Evolutionary conservation across 345 rosid species (phyloP), one percentile per base, ranked within the genome.

Genomic region (Xanthoceras sorbifolium): DNA sequence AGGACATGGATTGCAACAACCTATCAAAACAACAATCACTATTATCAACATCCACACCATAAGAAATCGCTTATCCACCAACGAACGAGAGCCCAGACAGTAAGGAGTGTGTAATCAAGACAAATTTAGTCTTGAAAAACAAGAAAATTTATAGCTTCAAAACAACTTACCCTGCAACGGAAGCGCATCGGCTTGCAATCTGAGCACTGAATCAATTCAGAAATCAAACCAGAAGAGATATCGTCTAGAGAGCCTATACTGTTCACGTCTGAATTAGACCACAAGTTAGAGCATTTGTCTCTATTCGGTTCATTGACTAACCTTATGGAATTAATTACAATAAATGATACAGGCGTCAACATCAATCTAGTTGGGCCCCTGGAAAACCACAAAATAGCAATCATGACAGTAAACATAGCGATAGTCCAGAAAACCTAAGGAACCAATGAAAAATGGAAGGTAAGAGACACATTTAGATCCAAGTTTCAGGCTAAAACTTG

Each of bases 151-250:
- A 66, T 65, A 66, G 78, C 69, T 73, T 32, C 42, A 44, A 22
- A 32, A 70, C 46, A 78, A 82, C 83, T 74, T 83, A 90, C 99
- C 89, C 91, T 90, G 87, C 93, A 87, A 78, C 80, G 81, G 40
- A 88, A 59, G 78, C 67, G 85, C 79, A 85, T 67, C 63, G 78
- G 85, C 46, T 75, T 88, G 75, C 76, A 57, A 76, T 82, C 82
- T 1, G 67, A 71, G 73, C 74, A 42, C 62, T 74, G 84, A 66
- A 67, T 65, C 75, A 86, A 79, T 66, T 84, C 85, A 79, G 84
- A 85, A 73, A 80, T 83, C 77, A 80, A 79, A 79, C 85, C 87
- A 64, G 82, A 79, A 79, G 89, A 73, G 81, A 73, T 66, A 29
- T 61, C 8, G 44, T 80, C 79, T 32, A 42, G 75, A 17, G 86